Base-by-base conservation (phyloP, 352 stramenopile species). In the Globisporangium alternatum region DNA sequence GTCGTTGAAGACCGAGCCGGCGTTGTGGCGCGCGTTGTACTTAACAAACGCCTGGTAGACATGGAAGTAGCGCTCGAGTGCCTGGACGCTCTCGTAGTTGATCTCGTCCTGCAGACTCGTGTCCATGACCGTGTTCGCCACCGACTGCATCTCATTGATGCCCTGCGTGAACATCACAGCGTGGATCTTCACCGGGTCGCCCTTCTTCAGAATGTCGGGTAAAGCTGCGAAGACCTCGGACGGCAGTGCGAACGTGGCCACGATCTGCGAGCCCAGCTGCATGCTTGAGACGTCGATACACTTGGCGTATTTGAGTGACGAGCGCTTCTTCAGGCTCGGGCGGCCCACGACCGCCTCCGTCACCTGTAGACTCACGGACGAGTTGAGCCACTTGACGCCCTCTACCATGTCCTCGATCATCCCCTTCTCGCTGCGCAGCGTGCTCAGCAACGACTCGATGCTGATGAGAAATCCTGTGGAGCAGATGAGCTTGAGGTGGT, bases 371-470 rank as follows among this genome's bases (percentile, higher is more conserved):
- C 83, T 91, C 49, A 97, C 85, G 2, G 74, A 71, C 12, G 62
- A 72, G 62, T 82, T 93, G 9, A 98, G 70, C 90, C 88, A 97
- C 55, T 91, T 72, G 47, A 95, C 66, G 25, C 88, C 90, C 47
- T 95, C 90, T 5, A 78, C 80, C 80, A 98, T 91, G 64, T 98
- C 91, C 75, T 97, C 83, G 3, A 99, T 85, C 96, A 99, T 99
- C n/a, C 91, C 93, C 52, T 97, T 90, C 71, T 99, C 96, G 53
- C 94, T 96, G 17, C 95, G 94, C 30, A 97, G 86, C 22, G 96
- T 97, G 69, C 86, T 97, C 37, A 99, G 64, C 15, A 99, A 75
- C 21, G 93, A 97, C 72, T 98, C 95, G 66, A 98, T 98, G 62
- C 87, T 97, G 47, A 98, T 74, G 22, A 98, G 70, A 51, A 94